phyloP scores from a whole-genome alignment of 306 rosid species.

The Quillaja saponaria region DNA sequence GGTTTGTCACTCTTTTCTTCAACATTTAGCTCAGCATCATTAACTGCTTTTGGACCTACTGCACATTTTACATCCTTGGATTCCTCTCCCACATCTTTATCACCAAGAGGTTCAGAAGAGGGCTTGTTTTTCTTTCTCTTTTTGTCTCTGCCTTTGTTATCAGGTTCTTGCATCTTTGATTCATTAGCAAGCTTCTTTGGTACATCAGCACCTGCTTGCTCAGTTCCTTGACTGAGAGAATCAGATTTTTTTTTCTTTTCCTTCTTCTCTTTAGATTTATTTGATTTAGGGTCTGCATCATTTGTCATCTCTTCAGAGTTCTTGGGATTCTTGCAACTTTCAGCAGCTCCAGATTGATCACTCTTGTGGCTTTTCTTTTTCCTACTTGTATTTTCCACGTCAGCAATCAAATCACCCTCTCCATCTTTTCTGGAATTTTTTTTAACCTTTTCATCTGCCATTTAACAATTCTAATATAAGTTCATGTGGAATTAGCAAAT shows the following conservation, averaged over 20 bases:
- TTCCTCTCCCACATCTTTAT: constrained; percentile 9
- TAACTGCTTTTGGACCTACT: too few species aligned
- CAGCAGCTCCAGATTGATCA: constrained; percentile 13
- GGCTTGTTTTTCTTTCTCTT: constrained; percentile 51
- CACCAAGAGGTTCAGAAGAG: constrained; percentile 29
- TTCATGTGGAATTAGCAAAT: not conserved
- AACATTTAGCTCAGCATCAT: too few species aligned
- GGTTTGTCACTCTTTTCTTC: too few species aligned
- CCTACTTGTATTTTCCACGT: constrained; percentile 16
- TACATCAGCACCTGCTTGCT: constrained; percentile 4
- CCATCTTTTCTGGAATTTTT: constrained; percentile 27
- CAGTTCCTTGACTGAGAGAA: not conserved
- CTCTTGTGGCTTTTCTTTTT: constrained; percentile 18
- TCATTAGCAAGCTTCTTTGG: constrained; percentile 22
- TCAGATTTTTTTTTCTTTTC: constrained; percentile 22
- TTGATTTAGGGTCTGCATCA: constrained; percentile 1
- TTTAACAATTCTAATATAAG: constrained; percentile 19
- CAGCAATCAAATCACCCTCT: constrained; percentile 7
- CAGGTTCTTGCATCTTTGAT: constrained; percentile 28
- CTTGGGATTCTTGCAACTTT: not conserved
- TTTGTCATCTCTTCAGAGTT: constrained; percentile 12
- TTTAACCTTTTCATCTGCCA: constrained; percentile 19
- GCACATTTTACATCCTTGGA: constrained; percentile 41
- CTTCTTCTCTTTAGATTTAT: constrained; percentile 29
- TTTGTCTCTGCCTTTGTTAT: constrained; percentile 51